These are phyloP conservation scores for Trichoderma koningiopsis DNA, from an alignment of 2,329 filamentous ascomycete genomes.

Conservation along the genomic window DNA sequence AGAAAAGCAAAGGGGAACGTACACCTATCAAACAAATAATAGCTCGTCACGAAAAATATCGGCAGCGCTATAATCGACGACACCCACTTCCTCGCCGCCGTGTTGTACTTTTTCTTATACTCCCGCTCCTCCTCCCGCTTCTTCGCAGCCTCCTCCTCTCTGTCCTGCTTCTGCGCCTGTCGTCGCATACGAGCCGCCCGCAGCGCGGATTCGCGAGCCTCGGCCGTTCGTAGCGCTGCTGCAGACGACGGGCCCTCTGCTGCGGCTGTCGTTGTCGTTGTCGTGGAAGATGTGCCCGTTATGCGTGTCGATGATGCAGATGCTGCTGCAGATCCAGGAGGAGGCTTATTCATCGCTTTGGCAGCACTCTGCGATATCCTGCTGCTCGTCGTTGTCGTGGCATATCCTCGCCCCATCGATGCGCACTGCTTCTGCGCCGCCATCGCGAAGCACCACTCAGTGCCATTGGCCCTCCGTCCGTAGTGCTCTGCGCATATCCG, in stretches of 20 bases:
- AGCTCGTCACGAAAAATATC: conserved; percentile 58
- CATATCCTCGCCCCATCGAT: background rate
- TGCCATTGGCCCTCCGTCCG: background rate
- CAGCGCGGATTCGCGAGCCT: conserved; percentile 31
- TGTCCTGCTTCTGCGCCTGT: conserved; percentile 27
- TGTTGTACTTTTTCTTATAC: conserved; percentile 48
- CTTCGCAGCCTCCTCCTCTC: conserved; percentile 29
- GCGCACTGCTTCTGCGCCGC: background rate
- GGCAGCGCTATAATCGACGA: conserved; percentile 55
- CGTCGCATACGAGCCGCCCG: conserved; percentile 32
- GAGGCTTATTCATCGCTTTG: background rate
- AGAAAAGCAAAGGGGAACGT: conserved; percentile 32
- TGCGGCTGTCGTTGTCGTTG: background rate
- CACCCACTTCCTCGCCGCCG: conserved; percentile 49
- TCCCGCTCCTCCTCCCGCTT: conserved; percentile 35
- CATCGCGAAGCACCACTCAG: background rate
- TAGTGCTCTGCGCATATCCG: background rate
- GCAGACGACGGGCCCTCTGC: background rate
- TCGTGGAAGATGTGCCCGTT: background rate
- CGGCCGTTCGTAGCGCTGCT: conserved; percentile 30
- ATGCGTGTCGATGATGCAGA: background rate
- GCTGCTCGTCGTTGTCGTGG: background rate
- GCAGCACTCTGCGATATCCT: background rate
- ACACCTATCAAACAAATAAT: conserved; percentile 55
- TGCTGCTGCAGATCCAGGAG: background rate